Evolutionary conservation across 441 rosid species (phyloP), one percentile per base, ranked within the genome.

Genomic region (Jatropha podagrica): DNA sequence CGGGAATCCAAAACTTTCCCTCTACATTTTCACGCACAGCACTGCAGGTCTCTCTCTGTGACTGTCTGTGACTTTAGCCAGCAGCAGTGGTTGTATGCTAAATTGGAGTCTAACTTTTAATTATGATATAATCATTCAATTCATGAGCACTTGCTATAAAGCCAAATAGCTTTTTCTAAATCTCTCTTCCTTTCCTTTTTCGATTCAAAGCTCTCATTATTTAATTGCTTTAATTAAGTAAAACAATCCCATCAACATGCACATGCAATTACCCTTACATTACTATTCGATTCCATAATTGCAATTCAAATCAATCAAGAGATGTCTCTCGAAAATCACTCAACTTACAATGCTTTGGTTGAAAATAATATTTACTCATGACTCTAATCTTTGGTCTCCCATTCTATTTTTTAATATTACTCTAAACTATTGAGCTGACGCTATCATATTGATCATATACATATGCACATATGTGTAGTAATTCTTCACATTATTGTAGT

Each of bases 41-140:
- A 2, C 32, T 32, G 32, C 32, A 32, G 32, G 32, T 32, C 32
- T 32, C 32, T 32, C 32, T 32, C 48, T 44, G 48, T 44, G 48
- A 44, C 48, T 44, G 48, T 7, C 48, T 44, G 48, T 44, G 48
- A 44, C 48, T 44, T 44, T 44, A 7, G 7, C 48, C 48, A 32
- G 32, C 32, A 14, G 62, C 71, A 23, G 52, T 61, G 14, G 11
- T 51, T 69, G 75, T 81, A 70, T 80, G 81, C 82, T 74, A 75
- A 83, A 79, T 81, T 78, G 6, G 78, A 78, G 80, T 72, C 85
- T 77, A 18, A 56, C 55, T 82, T 81, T 78, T 87, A 79, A 88
- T 90, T 81, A 84, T 87, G 80, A 62, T 72, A 72, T 88, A 86
- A 86, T 90, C 91, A 90, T 88, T 90, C 81, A 76, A 17, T 58